Percentiles rank a stretch among this genome's conserved stretches.
phyloP scores from a whole-genome alignment of 2,329 filamentous ascomycete genomes.

The Paramyrothecium roridum region DNA sequence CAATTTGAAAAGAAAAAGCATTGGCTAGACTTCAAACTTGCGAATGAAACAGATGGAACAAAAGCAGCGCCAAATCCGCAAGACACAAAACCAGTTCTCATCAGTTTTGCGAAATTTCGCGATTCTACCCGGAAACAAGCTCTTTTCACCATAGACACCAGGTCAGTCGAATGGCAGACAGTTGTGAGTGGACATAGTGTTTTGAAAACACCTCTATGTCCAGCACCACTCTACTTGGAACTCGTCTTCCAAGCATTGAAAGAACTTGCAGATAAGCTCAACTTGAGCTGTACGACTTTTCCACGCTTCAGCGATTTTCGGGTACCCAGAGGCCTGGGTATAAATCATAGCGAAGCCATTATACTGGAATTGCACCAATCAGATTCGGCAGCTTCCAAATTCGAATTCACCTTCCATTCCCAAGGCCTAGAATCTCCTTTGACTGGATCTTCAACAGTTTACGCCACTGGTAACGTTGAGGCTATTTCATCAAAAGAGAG shows the following conservation, averaged over 20 bases:
- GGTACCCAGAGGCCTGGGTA: background rate
- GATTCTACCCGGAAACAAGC: background rate
- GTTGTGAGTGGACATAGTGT: slow-evolving; percentile 1
- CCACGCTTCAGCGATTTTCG: background rate
- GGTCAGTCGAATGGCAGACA: background rate
- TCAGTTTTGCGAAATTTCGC: background rate
- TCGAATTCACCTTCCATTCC: background rate
- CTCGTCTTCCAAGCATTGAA: background rate
- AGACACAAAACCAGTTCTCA: too few relatives aligned
- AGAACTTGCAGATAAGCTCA: background rate
- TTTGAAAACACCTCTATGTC: background rate
- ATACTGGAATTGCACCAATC: background rate
- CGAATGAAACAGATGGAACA: too few relatives aligned
- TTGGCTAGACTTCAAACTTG: slow-evolving; percentile 30
- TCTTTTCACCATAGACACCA: background rate
- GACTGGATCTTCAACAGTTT: too few relatives aligned
- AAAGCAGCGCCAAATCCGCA: too few relatives aligned
- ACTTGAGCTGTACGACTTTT: background rate
- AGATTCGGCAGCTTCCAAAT: background rate
- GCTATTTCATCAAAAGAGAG: background rate
- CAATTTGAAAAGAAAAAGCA: slow-evolving; percentile 37
- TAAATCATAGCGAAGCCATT: background rate
- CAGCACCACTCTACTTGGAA: background rate
- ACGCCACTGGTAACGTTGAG: background rate
- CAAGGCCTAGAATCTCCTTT: too few relatives aligned